Conservation (phyloP, 176 grass and related monocot species). For the Rhynchospora breviuscula region DNA sequence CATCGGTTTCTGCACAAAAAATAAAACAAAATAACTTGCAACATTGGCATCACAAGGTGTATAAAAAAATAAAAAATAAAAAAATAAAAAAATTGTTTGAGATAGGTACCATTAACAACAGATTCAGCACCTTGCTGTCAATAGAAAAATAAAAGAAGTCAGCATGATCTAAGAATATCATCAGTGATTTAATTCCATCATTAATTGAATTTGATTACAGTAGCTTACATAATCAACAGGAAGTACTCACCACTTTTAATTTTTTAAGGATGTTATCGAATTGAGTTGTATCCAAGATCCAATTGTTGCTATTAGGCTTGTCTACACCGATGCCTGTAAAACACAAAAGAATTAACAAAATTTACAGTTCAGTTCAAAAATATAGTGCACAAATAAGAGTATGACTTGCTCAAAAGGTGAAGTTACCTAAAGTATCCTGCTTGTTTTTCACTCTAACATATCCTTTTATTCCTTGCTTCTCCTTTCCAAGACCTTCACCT, state of each 20-base stretch:
- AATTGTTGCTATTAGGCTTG: slow-evolving; percentile 60
- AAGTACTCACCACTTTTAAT: slow-evolving; percentile 68
- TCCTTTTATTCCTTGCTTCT: slow-evolving; percentile 93
- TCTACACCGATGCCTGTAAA: slow-evolving; percentile 78
- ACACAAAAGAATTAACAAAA: slow-evolving; percentile 3
- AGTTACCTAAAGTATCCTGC: slow-evolving; percentile 67
- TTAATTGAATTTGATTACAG: not conserved
- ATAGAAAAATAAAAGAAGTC: slow-evolving; percentile 13
- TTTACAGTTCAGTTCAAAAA: not conserved
- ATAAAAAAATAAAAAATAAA: not conserved
- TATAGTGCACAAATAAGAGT: not conserved
- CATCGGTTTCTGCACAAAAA: slow-evolving; percentile 34
- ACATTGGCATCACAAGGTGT: not conserved
- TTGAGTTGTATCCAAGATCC: slow-evolving; percentile 82
- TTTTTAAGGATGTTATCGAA: slow-evolving; percentile 96
- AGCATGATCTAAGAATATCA: slow-evolving; percentile 8
- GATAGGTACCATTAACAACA: slow-evolving; percentile 43
- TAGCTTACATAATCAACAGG: slow-evolving; percentile 1
- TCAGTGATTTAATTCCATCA: not conserved
- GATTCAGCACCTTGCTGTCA: slow-evolving; percentile 63
- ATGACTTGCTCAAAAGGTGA: not conserved
- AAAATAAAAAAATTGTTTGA: not conserved
- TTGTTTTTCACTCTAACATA: slow-evolving; percentile 95
- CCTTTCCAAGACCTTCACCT: slow-evolving; percentile 98
- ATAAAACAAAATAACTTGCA: slow-evolving; percentile 7